Percentiles rank a stretch among this genome's conserved stretches.
phyloP scores from a whole-genome alignment of 805 yeast species.

The Myxozyma mucilagina region DNA sequence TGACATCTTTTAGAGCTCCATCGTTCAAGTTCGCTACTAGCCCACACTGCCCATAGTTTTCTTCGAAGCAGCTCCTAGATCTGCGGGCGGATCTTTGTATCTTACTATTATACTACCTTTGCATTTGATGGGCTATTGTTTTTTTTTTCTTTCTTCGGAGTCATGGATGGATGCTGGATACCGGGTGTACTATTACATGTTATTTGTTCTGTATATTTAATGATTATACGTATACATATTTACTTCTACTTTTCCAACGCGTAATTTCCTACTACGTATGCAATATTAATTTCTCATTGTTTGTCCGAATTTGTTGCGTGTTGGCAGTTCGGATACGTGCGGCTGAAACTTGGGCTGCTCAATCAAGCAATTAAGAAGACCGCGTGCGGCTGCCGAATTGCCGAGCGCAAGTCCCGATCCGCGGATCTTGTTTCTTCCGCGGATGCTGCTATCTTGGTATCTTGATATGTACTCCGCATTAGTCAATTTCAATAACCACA shows the following conservation, averaged over 20 bases:
- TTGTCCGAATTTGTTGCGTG: neutral
- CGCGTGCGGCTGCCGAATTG: neutral
- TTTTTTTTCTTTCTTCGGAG: neutral
- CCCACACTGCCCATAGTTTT: slow-evolving; percentile 22
- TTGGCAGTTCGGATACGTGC: slow-evolving; percentile 1
- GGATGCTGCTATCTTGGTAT: neutral
- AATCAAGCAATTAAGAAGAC: too few species aligned
- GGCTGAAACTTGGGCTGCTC: neutral
- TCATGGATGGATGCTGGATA: neutral
- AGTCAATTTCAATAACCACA: too few species aligned
- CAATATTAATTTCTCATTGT: neutral
- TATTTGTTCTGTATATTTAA: too few species aligned
- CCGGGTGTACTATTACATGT: neutral
- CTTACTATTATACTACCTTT: too few species aligned
- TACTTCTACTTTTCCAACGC: neutral
- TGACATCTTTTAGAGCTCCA: neutral
- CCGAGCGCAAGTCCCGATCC: neutral
- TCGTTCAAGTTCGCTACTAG: slow-evolving; percentile 8
- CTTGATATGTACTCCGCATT: too few species aligned
- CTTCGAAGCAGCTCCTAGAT: neutral
- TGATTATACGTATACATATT: neutral
- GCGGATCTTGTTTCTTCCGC: neutral
- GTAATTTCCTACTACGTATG: neutral
- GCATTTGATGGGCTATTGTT: neutral
- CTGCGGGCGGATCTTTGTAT: neutral